Base-by-base conservation (phyloP, 495 filamentous ascomycete species). In the Xylaria intraflava region DNA sequence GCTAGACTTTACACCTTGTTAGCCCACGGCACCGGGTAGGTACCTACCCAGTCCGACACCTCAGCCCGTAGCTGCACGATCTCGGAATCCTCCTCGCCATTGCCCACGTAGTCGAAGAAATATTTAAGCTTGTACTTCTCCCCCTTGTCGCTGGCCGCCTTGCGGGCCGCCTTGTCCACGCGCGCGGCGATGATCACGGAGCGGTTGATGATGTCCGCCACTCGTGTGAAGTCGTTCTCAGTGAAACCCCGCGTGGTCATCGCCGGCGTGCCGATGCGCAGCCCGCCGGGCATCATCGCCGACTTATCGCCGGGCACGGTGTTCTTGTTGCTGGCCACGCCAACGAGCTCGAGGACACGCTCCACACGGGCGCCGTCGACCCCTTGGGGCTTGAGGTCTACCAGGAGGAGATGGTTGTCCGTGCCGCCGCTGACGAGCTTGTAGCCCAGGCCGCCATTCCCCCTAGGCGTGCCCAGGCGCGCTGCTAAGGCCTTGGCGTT, bases 301-400 rank as follows among this genome's bases (percentile, higher is more conserved):
- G 89, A 95, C 60, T 85, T 86, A 71, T 98, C 93, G 12, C 94
- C 93, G 4, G 94, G 93, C 0, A 96, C 94, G 11, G 93, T 97
- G 72, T 98, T 98, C 79, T 98, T 98, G 77, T 98, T 98, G 65
- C 87, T 87, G 17, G 94, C 93, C 27, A 98, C 90, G 55, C 92
- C 90, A 46, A 93, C 90, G 8, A 96, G 83, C 68, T 98, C 93
- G 6, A 98, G 78, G 5, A 98, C 85, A 29, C 91, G 85, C 78
- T 98, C 93, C 6, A 98, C 93, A 14, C 93, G 85, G 14, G 88
- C 90, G 46, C 93, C 93, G 63, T 98, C 93, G 16, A 98, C 82
- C 17, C 82, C 82, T 56, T 86, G 87, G 53, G 87, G 89, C 75
- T 96, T 96, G 46, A 98, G 81, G 70, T 98, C 94, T n/a, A 92